phyloP scores from a whole-genome alignment of 2,329 filamentous ascomycete species.

The Fusarium euwallaceae region DNA sequence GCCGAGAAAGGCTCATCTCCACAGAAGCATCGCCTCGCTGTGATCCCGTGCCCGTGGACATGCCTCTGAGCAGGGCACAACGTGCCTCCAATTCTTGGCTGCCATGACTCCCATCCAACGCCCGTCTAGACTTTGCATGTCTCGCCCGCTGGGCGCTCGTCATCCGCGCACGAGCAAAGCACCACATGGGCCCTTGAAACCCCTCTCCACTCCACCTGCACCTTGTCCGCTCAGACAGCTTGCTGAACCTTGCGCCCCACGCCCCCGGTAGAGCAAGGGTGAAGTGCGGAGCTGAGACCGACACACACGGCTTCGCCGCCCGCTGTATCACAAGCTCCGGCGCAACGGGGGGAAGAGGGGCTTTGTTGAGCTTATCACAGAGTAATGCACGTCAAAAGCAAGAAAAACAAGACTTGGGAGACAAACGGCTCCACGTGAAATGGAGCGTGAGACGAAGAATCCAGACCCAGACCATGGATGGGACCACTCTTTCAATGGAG shows the following conservation, averaged over 20 bases:
- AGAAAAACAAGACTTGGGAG: background rate
- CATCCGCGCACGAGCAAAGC: background rate
- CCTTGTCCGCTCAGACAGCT: background rate
- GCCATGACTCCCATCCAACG: background rate
- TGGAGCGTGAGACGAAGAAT: background rate
- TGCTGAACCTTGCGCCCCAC: background rate
- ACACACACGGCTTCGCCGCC: background rate
- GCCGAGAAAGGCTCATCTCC: background rate
- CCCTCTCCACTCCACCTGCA: background rate
- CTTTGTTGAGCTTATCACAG: background rate
- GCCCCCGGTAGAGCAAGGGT: background rate
- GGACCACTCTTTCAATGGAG: background rate
- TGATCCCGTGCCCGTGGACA: background rate
- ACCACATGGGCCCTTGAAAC: conserved; percentile 1
- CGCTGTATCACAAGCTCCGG: background rate
- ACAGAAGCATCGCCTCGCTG: background rate
- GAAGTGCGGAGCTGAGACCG: background rate
- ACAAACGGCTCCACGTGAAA: conserved; percentile 7
- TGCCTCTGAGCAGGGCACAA: background rate
- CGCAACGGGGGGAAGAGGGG: background rate
- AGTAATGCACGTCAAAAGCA: background rate
- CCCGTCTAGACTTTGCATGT: background rate
- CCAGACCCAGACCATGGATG: background rate
- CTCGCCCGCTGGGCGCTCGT: background rate
- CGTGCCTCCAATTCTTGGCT: background rate